These are phyloP conservation scores for Colletotrichum godetiae DNA, from an alignment of 2,329 filamentous ascomycete species.

Conservation along the genomic window DNA sequence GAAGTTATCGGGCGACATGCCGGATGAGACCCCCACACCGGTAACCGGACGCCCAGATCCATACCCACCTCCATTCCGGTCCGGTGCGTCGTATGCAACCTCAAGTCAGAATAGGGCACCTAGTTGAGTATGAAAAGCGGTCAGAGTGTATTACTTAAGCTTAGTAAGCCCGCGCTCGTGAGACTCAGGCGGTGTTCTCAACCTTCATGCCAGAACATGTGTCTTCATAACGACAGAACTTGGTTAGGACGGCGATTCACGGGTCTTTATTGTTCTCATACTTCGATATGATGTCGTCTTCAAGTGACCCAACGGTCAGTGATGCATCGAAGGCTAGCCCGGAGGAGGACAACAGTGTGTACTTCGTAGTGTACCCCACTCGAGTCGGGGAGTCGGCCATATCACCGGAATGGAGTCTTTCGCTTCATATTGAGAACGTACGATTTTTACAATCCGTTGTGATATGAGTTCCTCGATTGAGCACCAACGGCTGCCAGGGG, in stretches of 20 bases:
- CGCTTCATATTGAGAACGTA: neutral
- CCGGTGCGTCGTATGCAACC: neutral
- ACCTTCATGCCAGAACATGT: neutral
- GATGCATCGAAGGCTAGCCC: neutral
- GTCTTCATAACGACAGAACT: neutral
- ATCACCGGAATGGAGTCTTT: neutral
- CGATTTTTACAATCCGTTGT: neutral
- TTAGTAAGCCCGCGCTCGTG: neutral
- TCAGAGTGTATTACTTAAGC: neutral
- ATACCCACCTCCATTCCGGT: conserved; percentile 1
- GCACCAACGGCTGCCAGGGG: neutral
- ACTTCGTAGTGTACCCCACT: neutral
- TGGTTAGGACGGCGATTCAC: neutral
- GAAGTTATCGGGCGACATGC: neutral
- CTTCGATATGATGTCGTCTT: neutral
- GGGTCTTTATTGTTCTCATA: neutral
- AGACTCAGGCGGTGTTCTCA: neutral
- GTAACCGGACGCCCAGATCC: neutral
- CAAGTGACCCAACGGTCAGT: too few relatives aligned
- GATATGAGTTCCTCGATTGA: neutral
- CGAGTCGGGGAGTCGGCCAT: neutral
- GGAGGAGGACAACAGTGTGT: neutral
- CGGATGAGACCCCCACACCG: neutral
- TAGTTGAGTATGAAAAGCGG: neutral
- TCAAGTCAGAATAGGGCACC: neutral